phyloP scores from a whole-genome alignment of 2,329 filamentous ascomycete species.

The Fusarium oligoseptatum region DNA sequence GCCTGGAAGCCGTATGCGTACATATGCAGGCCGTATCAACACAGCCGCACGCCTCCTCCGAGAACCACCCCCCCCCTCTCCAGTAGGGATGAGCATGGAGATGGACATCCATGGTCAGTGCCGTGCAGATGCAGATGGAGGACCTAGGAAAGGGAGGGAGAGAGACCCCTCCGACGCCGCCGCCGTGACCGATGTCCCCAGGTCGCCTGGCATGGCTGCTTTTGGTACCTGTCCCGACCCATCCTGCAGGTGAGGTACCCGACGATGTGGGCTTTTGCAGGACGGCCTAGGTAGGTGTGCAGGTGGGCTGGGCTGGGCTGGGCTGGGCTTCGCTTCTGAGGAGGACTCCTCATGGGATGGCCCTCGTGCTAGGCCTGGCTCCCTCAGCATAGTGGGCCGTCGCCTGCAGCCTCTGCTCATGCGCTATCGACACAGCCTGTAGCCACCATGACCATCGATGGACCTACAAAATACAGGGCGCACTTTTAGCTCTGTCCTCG shows the following conservation, averaged over 20 bases:
- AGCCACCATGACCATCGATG: constrained; percentile 11
- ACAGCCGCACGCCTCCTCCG: constrained; percentile 44
- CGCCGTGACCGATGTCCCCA: constrained; percentile 12
- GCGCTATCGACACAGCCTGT: constrained; percentile 37
- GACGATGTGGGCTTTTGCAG: constrained; percentile 9
- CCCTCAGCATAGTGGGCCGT: constrained; percentile 42
- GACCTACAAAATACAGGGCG: constrained; percentile 29
- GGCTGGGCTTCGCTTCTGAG: background rate
- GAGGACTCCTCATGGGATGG: background rate
- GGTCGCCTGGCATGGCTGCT: constrained; percentile 11
- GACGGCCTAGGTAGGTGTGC: constrained; percentile 6
- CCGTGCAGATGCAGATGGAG: constrained; percentile 36
- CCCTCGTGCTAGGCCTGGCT: constrained; percentile 31
- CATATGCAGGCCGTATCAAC: constrained; percentile 37
- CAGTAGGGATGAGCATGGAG: background rate
- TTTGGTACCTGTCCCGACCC: constrained; percentile 8
- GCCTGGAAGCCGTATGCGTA: constrained; percentile 20
- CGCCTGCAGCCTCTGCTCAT: constrained; percentile 33
- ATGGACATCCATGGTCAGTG: constrained; percentile 30
- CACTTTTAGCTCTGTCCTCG: constrained; percentile 29
- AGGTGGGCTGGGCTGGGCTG: constrained; percentile 22
- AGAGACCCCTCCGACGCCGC: constrained; percentile 2
- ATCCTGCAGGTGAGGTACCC: constrained; percentile 2
- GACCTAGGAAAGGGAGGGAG: background rate
- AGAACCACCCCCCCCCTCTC: constrained; percentile 22